Base-by-base conservation (phyloP, 495 filamentous ascomycete genomes). In the Penicillium nucicola region DNA sequence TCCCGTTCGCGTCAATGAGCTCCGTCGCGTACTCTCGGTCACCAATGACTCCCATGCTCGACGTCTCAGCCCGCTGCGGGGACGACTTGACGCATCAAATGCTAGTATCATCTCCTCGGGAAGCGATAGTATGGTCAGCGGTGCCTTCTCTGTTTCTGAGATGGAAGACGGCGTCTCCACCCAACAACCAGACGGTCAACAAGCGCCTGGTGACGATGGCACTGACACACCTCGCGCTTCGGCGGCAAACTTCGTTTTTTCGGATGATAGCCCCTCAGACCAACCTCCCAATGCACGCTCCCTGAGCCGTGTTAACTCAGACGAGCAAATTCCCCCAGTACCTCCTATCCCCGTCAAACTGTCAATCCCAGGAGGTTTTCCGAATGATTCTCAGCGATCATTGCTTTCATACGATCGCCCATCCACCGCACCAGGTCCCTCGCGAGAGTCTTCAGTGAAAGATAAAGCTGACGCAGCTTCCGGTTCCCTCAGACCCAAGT, bases 1-100 rank as follows among this genome's bases (percentile, higher is more conserved):
- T 14, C 82, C 89, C 10, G 82, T 90, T n/a, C 85, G 87, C 31
- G 84, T 95, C n/a, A 90, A 91, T 48, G 90, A 95, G 57, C 75
- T 96, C 51, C 92, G 91, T 65, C 81, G 83, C 41, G 86, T 85
- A 18, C 77, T 89, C 13, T 83, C 82, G 3, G 83, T 72, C 20
- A 67, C 58, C 53, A 69, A 65, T 51, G 70, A 71, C 9, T 57
- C 60, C 7, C 57, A 66, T 7, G 33, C 41, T n/a, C 66, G 67
- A n/a, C 62, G 60, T n/a, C 60, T 64, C 22, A 77, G 72, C 45
- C 71, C 74, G 1, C 50, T 77, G 17, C 64, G 70, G 8, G 64
- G 64, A 22, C 68, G 66, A 37, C 53, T 71, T 15, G 66, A 69
- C 44, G 54, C 60, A 14, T 73, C 69, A 5, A 69, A 65, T 33